These are phyloP conservation scores for Drosera spatulata DNA, from an alignment of 179 eudicot species.

Conservation along the genomic window DNA sequence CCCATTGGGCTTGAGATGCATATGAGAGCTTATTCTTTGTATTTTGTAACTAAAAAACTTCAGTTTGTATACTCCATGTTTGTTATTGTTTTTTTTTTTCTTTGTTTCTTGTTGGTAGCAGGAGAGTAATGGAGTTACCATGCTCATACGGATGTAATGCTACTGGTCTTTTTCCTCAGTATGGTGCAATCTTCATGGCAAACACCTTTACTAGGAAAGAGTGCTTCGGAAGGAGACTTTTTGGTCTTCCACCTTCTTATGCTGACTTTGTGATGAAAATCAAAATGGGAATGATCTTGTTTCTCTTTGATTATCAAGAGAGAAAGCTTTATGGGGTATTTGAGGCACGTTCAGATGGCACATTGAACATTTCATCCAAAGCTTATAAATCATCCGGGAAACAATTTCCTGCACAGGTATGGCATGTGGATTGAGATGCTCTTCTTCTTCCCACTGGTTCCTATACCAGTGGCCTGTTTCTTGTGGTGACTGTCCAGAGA, in stretches of 20 bases:
- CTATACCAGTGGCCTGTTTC: not conserved
- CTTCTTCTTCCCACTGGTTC: not conserved
- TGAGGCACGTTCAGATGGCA: slow-evolving; percentile 36
- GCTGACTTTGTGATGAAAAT: slow-evolving; percentile 25
- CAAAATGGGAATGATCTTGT: slow-evolving; percentile 36
- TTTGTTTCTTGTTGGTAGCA: not conserved
- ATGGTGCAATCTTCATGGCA: slow-evolving; percentile 45
- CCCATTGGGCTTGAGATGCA: too few species aligned
- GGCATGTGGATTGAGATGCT: not conserved
- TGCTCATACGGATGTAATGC: not conserved
- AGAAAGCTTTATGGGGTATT: slow-evolving; percentile 37
- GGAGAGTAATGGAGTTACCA: slow-evolving; percentile 1
- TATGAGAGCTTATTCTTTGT: too few species aligned
- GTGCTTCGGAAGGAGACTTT: slow-evolving; percentile 27
- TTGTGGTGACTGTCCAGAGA: not conserved
- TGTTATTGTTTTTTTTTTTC: not conserved
- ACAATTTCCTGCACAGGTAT: slow-evolving; percentile 44
- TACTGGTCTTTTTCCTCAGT: slow-evolving; percentile 13
- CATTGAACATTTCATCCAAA: slow-evolving; percentile 23
- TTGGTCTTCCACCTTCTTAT: slow-evolving; percentile 28
- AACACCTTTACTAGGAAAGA: slow-evolving; percentile 24
- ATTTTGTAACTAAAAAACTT: too few species aligned
- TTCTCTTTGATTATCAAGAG: slow-evolving; percentile 28
- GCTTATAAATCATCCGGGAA: slow-evolving; percentile 21
- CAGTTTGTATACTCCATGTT: too few species aligned